phyloP scores from a whole-genome alignment of 1,139 yeast species.

The Hansenula anomala region DNA sequence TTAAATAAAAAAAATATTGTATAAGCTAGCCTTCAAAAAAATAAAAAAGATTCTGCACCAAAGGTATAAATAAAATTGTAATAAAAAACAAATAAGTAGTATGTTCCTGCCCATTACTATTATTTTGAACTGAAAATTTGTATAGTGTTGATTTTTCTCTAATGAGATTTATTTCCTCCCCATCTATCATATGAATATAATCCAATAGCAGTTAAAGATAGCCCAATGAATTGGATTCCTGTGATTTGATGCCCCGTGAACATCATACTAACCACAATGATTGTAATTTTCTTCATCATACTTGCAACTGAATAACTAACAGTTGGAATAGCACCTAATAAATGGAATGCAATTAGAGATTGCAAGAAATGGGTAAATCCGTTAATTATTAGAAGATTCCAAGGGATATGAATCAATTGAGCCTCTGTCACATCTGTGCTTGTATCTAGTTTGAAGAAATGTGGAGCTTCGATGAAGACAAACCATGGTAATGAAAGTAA shows the following conservation, averaged over 20 bases:
- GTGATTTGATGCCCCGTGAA: slow-evolving; percentile 57
- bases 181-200: slow-evolving; percentile 55
- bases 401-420: slow-evolving; percentile 26
- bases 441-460: slow-evolving; percentile 15
- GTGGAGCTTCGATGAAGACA: slow-evolving; percentile 56
- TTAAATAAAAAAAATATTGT: too few species aligned
- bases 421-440: slow-evolving; percentile 12
- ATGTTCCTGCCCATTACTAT: too few species aligned
- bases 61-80: too few species aligned
- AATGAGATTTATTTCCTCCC: slow-evolving; percentile 36
- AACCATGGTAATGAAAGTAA: slow-evolving; percentile 77
- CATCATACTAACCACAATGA: slow-evolving; percentile 74
- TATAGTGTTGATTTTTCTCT: too few species aligned
- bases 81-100: too few species aligned
- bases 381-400: slow-evolving; percentile 36
- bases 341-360: slow-evolving; percentile 83
- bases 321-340: slow-evolving; percentile 85
- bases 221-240: slow-evolving; percentile 56
- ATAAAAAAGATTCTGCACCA: too few species aligned
- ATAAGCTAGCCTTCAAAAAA: too few species aligned
- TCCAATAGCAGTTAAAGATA: slow-evolving; percentile 49
- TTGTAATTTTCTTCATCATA: slow-evolving; percentile 81
- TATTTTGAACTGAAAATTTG: too few species aligned
- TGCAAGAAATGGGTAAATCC: slow-evolving; percentile 86
- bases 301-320: slow-evolving; percentile 92